phyloP scores from a whole-genome alignment of 805 yeast genomes.

The Saccharomycopsis babjevae region DNA sequence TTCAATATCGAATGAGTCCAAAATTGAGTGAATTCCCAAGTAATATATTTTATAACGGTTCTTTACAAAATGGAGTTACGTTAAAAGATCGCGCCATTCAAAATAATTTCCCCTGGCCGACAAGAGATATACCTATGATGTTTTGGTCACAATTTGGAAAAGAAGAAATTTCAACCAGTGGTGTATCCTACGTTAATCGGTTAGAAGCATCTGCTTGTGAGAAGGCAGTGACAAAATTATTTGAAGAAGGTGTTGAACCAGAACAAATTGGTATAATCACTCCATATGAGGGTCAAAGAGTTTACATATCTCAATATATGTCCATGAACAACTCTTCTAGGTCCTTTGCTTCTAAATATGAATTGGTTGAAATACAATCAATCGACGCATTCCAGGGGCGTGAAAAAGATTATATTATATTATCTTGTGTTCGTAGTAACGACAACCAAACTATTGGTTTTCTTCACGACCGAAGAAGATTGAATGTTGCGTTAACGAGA shows the following conservation, averaged over 20 bases:
- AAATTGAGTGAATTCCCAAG: constrained; percentile 77
- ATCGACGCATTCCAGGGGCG: constrained; percentile 75
- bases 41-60: constrained; percentile 87
- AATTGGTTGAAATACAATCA: constrained; percentile 73
- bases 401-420: constrained; percentile 57
- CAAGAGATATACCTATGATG: constrained; percentile 81
- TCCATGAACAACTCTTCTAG: constrained; percentile 51
- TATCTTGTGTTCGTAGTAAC: constrained; percentile 66
- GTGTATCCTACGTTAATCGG: constrained; percentile 74
- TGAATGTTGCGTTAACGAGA: constrained; percentile 84
- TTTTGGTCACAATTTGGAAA: constrained; percentile 86
- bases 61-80: constrained; percentile 85
- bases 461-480: constrained; percentile 72
- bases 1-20: constrained; percentile 95
- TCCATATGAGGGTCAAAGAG: constrained; percentile 91
- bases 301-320: constrained; percentile 72
- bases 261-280: constrained; percentile 85
- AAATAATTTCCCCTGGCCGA: constrained; percentile 84
- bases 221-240: constrained; percentile 58
- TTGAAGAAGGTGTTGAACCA: constrained; percentile 69
- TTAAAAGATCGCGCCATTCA: constrained; percentile 52
- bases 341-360: constrained; percentile 38
- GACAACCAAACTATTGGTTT: constrained; percentile 69
- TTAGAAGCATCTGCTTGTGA: constrained; percentile 88
- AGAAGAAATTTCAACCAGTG: constrained; percentile 77